Percentiles rank a stretch among this genome's conserved stretches.
phyloP scores from a whole-genome alignment of 2,329 filamentous ascomycete species.

The Penicillium polonicum region DNA sequence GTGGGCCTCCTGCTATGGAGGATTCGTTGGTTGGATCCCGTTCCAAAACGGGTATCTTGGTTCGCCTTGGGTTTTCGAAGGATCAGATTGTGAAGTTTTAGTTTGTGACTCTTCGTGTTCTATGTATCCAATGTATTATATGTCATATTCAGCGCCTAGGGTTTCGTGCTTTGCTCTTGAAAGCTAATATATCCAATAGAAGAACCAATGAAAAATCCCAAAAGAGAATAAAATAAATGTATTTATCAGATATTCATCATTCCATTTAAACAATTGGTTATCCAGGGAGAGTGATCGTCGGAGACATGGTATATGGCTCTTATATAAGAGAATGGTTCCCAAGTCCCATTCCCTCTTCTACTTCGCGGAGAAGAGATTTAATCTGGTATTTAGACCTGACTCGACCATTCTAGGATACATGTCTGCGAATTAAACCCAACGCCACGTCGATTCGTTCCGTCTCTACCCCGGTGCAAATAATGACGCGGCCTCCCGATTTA shows the following conservation, averaged over 20 bases:
- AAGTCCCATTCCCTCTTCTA: background rate
- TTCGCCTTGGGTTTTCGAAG: conserved; percentile 57
- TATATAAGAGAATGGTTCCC: background rate
- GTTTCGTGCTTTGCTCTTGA: background rate
- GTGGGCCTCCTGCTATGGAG: conserved; percentile 68
- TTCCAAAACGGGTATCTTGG: conserved; percentile 51
- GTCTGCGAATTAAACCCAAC: background rate
- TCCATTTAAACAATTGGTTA: background rate
- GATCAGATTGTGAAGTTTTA: conserved; percentile 61
- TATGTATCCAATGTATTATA: background rate
- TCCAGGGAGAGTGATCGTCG: background rate
- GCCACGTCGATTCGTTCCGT: background rate
- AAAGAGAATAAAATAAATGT: background rate
- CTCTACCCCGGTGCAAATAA: background rate
- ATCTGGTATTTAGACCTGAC: background rate
- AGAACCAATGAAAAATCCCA: no score
- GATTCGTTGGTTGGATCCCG: conserved; percentile 36
- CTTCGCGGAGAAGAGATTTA: background rate
- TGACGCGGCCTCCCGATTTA: conserved; percentile 1
- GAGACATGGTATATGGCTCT: background rate
- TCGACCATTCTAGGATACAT: background rate
- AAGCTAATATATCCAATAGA: background rate
- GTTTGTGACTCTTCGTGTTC: background rate
- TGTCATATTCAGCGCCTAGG: background rate
- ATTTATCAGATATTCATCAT: background rate